Base-by-base conservation (phyloP, 441 rosid genomes). In the Biscutella auriculata region DNA sequence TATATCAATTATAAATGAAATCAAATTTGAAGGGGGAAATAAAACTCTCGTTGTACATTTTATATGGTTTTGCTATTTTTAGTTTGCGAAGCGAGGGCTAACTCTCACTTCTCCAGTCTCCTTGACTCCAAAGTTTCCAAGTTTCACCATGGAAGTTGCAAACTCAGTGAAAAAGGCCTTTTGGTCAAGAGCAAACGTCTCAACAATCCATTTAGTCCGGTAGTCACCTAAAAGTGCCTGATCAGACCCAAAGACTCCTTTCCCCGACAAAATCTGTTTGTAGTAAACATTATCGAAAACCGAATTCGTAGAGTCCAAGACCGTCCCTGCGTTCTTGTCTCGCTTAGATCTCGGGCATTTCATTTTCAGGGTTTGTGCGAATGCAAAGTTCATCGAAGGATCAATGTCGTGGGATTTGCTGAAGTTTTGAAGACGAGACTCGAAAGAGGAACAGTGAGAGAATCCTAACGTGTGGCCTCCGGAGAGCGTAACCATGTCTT, bases 371-470 rank as follows among this genome's bases (percentile, higher is more conserved):
- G 63, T 62, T 63, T 47, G 57, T 0, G 79, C 87, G 7, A 85
- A 76, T 8, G 60, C 69, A 3, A 11, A 40, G 68, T 80, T 74
- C 74, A 88, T 77, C 1, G 60, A 77, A 3, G 95, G 87, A 70
- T 88, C 94, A 16, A 67, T 36, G 23, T 79, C 79, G 13, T 79
- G 83, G 37, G 73, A 7, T 19, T 78, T 69, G 66, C 77, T 79
- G 53, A 88, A 83, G 62, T 77, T 77, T 53, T 40, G 77, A 55
- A 88, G 76, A 57, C 94, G 76, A 1, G 73, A 30, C 67, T 77
- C 63, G 16, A 85, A 83, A 14, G 96, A 88, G 52, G 96, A 82
- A 45, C 95, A 88, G 46, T 83, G 96, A 3, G 89, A 82, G 68
- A 83, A 79, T 5, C 94, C 92, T 29, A 85, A 25, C 3, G 85